phyloP scores from a whole-genome alignment of 164 flowering plant genomes.

The Annona squamosa region DNA sequence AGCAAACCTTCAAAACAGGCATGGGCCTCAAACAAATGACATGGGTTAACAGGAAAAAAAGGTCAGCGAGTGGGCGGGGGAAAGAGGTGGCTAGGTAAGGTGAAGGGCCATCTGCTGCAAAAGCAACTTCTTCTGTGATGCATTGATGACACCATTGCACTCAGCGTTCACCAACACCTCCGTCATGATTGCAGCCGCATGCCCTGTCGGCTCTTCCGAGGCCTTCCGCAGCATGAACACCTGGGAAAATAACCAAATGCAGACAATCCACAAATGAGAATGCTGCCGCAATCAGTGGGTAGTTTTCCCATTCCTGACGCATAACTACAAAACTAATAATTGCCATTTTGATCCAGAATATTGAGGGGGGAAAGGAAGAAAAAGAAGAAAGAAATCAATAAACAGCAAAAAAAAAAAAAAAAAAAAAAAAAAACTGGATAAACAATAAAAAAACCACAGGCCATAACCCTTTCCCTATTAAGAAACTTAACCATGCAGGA shows the following conservation, averaged over 20 bases:
- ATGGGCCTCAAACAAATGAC: neutral
- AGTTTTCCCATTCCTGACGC: too few relatives aligned
- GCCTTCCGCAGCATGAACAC: constrained; percentile 66
- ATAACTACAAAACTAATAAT: too few relatives aligned
- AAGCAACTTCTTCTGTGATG: constrained; percentile 58
- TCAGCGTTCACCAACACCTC: constrained; percentile 70
- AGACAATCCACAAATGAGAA: too few relatives aligned
- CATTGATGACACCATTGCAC: constrained; percentile 54
- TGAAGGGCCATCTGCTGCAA: constrained; percentile 27
- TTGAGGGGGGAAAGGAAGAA: too few relatives aligned
- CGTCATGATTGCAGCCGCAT: constrained; percentile 66
- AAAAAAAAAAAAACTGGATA: too few relatives aligned
- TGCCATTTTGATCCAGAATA: too few relatives aligned
- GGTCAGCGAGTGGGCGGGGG: neutral
- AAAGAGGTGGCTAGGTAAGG: neutral
- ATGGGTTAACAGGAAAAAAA: neutral
- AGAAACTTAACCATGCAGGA: too few relatives aligned
- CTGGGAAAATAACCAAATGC: constrained; percentile 17
- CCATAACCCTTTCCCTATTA: too few relatives aligned
- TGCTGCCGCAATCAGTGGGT: too few relatives aligned
- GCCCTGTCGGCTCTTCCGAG: constrained; percentile 65
- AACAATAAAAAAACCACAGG: too few relatives aligned
- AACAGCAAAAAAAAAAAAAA: too few relatives aligned
- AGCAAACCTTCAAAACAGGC: constrained; percentile 3
- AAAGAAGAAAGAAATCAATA: too few relatives aligned